phyloP scores from a whole-genome alignment of 2,329 filamentous ascomycete genomes.

The Geosmithia putterillii region DNA sequence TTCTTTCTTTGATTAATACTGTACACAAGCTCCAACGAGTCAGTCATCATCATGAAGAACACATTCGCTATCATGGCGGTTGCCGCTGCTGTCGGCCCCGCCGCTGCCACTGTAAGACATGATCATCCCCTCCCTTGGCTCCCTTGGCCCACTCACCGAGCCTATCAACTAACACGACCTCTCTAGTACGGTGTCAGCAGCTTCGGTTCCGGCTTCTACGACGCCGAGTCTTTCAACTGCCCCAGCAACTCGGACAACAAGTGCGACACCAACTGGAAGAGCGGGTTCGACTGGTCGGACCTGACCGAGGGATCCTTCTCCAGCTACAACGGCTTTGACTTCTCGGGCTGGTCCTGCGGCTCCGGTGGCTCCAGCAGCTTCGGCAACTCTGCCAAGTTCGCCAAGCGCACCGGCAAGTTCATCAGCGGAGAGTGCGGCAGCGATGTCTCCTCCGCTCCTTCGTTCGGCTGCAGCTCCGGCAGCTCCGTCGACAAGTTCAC shows the following conservation, averaged over 20 bases:
- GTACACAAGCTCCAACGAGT: background rate
- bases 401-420: slow-evolving; percentile 31
- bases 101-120: slow-evolving; percentile 30
- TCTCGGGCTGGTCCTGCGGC: slow-evolving; percentile 60
- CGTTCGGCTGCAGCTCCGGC: slow-evolving; percentile 38
- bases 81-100: slow-evolving; percentile 37
- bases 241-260: slow-evolving; percentile 66
- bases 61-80: slow-evolving; percentile 33
- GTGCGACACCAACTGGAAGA: slow-evolving; percentile 57
- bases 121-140: slow-evolving; percentile 1
- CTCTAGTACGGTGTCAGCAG: slow-evolving; percentile 3
- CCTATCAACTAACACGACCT: background rate
- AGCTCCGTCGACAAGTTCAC: slow-evolving; percentile 42
- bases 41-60: slow-evolving; percentile 35
- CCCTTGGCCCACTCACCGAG: slow-evolving; percentile 2
- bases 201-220: slow-evolving; percentile 8
- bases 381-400: background rate
- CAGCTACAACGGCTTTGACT: slow-evolving; percentile 60
- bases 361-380: slow-evolving; percentile 44
- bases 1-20: slow-evolving; percentile 5
- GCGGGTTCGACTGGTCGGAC: slow-evolving; percentile 61
- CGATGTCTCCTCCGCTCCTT: slow-evolving; percentile 36
- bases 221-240: slow-evolving; percentile 43
- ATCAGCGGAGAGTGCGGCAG: slow-evolving; percentile 42
- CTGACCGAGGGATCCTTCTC: slow-evolving; percentile 49